Evolutionary conservation across 495 filamentous ascomycete genomes (phyloP).

Genomic region (Trichoderma virens): DNA sequence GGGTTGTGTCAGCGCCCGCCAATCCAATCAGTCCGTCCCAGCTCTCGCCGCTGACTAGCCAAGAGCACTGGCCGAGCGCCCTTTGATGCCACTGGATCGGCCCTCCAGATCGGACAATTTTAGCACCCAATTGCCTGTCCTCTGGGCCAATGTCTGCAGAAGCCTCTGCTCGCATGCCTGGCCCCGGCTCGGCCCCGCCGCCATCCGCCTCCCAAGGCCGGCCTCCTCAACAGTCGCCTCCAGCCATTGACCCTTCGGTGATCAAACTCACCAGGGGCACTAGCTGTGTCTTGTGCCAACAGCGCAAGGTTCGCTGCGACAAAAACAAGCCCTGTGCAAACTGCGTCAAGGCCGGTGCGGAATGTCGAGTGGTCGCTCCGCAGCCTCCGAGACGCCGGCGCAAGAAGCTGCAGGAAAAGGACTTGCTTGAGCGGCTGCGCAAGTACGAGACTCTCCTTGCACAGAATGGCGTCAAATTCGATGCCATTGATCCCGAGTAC

Average conservation of each 20-base stretch:
- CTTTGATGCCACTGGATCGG: background rate
- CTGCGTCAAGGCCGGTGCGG: constrained; percentile 52
- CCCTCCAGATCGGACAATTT: background rate
- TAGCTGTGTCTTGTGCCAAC: constrained; percentile 59
- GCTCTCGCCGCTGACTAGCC: background rate
- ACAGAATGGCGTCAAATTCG: constrained; percentile 43
- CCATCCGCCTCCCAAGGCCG: background rate
- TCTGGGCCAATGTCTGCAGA: background rate
- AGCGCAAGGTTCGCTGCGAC: constrained; percentile 62
- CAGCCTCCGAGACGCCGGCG: constrained; percentile 51
- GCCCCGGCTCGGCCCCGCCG: constrained; percentile 4
- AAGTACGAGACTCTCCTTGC: constrained; percentile 48
- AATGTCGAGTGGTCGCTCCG: constrained; percentile 54
- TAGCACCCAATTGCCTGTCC: background rate
- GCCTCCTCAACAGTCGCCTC: constrained; percentile 4
- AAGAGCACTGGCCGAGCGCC: background rate
- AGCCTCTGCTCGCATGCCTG: background rate
- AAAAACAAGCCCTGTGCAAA: constrained; percentile 57
- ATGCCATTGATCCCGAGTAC: constrained; percentile 35
- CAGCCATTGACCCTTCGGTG: constrained; percentile 27
- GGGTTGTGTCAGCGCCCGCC: background rate
- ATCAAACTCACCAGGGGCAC: constrained; percentile 47
- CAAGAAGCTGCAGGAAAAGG: constrained; percentile 45
- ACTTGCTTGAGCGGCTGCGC: constrained; percentile 42
- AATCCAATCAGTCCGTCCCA: constrained; percentile 3